phyloP scores from a whole-genome alignment of 345 rosid genomes.

The Brassica nigra region DNA sequence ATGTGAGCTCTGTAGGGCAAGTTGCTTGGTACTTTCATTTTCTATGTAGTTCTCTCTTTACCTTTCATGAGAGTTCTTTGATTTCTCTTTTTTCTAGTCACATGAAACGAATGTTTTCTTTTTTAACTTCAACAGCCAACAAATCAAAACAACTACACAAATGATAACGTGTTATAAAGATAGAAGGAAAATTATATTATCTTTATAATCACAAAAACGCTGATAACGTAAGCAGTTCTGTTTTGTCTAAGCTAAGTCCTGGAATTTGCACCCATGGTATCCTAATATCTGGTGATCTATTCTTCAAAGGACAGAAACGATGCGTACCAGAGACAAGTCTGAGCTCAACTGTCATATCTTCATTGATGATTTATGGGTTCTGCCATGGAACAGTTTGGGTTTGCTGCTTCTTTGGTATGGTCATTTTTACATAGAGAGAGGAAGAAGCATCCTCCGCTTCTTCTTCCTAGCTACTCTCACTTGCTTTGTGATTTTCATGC shows the following conservation, averaged over 20 bases:
- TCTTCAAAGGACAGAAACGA: conserved; percentile 7
- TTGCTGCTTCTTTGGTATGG: background rate
- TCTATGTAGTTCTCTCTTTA: conserved; percentile 10
- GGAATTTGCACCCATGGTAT: background rate
- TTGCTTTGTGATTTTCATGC: conserved; percentile 90
- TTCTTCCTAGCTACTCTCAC: conserved; percentile 79
- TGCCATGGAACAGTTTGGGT: background rate
- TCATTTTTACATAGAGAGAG: conserved; percentile 73
- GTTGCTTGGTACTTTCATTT: conserved; percentile 20
- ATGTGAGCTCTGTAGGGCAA: conserved; percentile 26
- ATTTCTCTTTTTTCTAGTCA: conserved; percentile 1
- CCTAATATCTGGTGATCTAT: conserved; percentile 13
- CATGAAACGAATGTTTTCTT: conserved; percentile 26
- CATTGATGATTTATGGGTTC: conserved; percentile 9
- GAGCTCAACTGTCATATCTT: conserved; percentile 12
- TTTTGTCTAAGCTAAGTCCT: conserved; percentile 1
- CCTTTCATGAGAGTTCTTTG: conserved; percentile 23
- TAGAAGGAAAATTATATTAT: conserved; percentile 2
- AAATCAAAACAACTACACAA: background rate
- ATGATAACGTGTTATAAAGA: background rate
- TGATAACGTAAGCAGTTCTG: background rate
- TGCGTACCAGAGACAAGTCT: conserved; percentile 5
- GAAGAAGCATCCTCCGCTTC: conserved; percentile 98
- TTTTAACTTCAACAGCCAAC: background rate
- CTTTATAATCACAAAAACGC: background rate